Percentiles rank a stretch among this genome's conserved stretches.
Conservation (phyloP, 2,329 filamentous ascomycete genomes). For the Talaromyces rugulosus region DNA sequence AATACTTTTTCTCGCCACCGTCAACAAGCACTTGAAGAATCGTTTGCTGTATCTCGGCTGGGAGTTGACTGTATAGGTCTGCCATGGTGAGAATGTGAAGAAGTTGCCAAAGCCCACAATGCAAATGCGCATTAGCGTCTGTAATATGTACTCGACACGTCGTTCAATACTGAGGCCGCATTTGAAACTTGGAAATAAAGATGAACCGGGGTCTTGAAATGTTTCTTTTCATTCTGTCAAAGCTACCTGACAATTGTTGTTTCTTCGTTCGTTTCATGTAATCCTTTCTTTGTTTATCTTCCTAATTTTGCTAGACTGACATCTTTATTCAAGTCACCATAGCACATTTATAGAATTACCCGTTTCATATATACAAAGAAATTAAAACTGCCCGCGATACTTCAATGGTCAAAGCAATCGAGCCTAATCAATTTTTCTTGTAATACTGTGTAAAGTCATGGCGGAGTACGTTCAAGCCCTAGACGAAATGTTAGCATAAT, state of each 20-base stretch:
- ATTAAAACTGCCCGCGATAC: neutral
- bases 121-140: too few relatives aligned
- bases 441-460: slow-evolving; percentile 33
- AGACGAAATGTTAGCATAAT: neutral
- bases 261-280: neutral
- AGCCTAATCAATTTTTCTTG: slow-evolving; percentile 4
- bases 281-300: neutral
- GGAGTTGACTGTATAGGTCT: neutral
- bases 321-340: neutral
- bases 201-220: too few relatives aligned
- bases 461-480: slow-evolving; percentile 27
- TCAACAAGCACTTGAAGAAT: neutral
- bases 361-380: neutral
- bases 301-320: neutral
- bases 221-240: too few relatives aligned
- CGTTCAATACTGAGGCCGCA: too few relatives aligned
- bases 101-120: too few relatives aligned
- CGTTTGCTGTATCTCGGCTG: neutral
- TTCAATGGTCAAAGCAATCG: neutral
- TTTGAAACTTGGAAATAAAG: too few relatives aligned
- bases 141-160: too few relatives aligned
- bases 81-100: neutral
- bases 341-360: neutral
- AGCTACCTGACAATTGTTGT: neutral
- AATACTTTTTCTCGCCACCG: neutral